Evolutionary conservation across 1,139 yeast species (phyloP).

Genomic region (Candida frijolesensis): DNA sequence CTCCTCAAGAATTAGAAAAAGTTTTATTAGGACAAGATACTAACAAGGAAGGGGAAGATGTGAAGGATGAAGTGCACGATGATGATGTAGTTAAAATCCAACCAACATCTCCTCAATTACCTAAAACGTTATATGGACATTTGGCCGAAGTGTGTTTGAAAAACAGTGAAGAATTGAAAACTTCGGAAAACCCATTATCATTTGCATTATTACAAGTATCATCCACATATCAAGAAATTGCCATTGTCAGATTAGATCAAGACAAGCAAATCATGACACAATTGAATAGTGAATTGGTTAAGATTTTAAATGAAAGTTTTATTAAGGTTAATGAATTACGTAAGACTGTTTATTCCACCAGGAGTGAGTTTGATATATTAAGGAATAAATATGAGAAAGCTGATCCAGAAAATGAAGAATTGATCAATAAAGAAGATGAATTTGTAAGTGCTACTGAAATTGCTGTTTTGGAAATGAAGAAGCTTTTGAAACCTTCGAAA

Average conservation of each 20-base stretch:
- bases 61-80: conserved; percentile 6
- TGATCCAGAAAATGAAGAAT: conserved; percentile 51
- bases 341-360: conserved; percentile 66
- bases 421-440: conserved; percentile 74
- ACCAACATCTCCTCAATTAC: conserved; percentile 36
- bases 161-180: conserved; percentile 44
- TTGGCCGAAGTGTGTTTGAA: conserved; percentile 38
- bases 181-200: conserved; percentile 48
- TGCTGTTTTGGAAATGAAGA: conserved; percentile 79
- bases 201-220: conserved; percentile 58
- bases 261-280: conserved; percentile 60
- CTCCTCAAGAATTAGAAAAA: conserved; percentile 67
- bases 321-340: conserved; percentile 63
- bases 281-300: conserved; percentile 56
- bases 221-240: conserved; percentile 61
- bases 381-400: conserved; percentile 42
- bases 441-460: conserved; percentile 73
- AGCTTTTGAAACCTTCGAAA: conserved; percentile 66
- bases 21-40: conserved; percentile 36
- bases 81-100: conserved; percentile 29
- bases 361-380: conserved; percentile 70
- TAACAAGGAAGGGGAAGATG: not conserved
- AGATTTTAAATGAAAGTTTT: conserved; percentile 57
- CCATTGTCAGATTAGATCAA: conserved; percentile 63
- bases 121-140: conserved; percentile 49